Percentiles rank a stretch among this genome's conserved stretches.
phyloP scores from a whole-genome alignment of 257 asterid genomes.

The Fraxinus cuspidata region DNA sequence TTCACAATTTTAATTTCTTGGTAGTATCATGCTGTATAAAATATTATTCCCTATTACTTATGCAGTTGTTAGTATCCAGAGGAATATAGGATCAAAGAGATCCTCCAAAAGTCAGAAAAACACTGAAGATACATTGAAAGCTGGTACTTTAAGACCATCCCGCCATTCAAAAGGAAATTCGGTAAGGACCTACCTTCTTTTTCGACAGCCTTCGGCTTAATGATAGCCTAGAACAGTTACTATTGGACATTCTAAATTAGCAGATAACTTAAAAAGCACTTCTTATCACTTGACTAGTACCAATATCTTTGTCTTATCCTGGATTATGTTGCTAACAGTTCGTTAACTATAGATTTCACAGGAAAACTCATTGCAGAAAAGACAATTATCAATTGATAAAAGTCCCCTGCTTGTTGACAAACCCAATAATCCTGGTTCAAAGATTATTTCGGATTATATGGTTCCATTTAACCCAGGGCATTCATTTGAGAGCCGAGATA shows the following conservation, averaged over 20 bases:
- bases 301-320: constrained; percentile 13
- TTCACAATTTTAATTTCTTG: too few relatives aligned
- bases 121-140: constrained; percentile 40
- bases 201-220: constrained; percentile 13
- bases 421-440: constrained; percentile 35
- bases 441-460: constrained; percentile 38
- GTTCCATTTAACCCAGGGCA: constrained; percentile 32
- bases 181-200: constrained; percentile 48
- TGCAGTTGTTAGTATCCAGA: constrained; percentile 52
- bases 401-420: constrained; percentile 37
- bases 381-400: constrained; percentile 36
- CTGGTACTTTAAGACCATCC: constrained; percentile 38
- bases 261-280: constrained; percentile 22
- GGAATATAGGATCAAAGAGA: constrained; percentile 46
- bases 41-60: constrained; percentile 16
- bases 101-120: constrained; percentile 43
- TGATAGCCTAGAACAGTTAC: not conserved
- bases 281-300: constrained; percentile 19
- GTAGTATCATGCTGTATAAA: constrained; percentile 8
- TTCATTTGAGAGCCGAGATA: constrained; percentile 40
- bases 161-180: constrained; percentile 39
- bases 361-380: constrained; percentile 43
- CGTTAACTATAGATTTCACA: constrained; percentile 31
- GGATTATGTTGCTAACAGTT: constrained; percentile 20
- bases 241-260: not conserved